Conservation (phyloP, 2,329 filamentous ascomycete species). For the Geosmithia flava region DNA sequence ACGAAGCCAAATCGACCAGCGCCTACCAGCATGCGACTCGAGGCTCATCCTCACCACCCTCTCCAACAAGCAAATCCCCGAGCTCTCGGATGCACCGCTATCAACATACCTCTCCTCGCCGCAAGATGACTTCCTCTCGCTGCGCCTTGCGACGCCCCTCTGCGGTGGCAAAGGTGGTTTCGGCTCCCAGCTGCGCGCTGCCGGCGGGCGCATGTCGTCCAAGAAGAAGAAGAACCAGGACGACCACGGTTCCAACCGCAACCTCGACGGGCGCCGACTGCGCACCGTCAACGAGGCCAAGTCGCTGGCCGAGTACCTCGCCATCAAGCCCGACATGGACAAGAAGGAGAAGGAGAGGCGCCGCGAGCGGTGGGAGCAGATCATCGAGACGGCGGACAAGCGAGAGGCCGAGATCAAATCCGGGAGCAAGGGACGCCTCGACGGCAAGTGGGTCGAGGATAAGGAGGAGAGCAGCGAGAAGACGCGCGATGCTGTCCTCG, state of each 20-base stretch:
- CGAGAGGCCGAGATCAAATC: slow-evolving; percentile 73
- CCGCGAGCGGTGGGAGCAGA: slow-evolving; percentile 73
- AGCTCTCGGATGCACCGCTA: slow-evolving; percentile 40
- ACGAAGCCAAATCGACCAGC: slow-evolving; percentile 47
- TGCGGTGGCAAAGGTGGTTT: slow-evolving; percentile 96
- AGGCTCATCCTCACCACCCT: slow-evolving; percentile 72
- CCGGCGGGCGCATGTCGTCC: slow-evolving; percentile 97
- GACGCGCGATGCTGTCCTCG: slow-evolving; percentile 63
- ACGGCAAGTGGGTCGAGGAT: slow-evolving; percentile 89
- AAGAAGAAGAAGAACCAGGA: slow-evolving; percentile 74
- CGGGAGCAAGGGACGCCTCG: slow-evolving; percentile 58
- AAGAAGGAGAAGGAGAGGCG: slow-evolving; percentile 82
- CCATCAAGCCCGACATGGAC: slow-evolving; percentile 96
- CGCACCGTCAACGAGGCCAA: slow-evolving; percentile 94
- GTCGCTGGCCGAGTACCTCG: slow-evolving; percentile 84
- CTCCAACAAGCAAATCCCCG: slow-evolving; percentile 57
- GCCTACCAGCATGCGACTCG: slow-evolving; percentile 35
- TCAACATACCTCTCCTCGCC: slow-evolving; percentile 44
- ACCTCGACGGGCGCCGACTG: slow-evolving; percentile 79
- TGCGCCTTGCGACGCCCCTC: slow-evolving; percentile 68
- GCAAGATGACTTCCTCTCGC: slow-evolving; percentile 60
- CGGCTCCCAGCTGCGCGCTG: slow-evolving; percentile 89
- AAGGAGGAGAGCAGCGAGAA: slow-evolving; percentile 84
- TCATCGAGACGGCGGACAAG: slow-evolving; percentile 73
- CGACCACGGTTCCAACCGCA: slow-evolving; percentile 81